Conservation (phyloP, 2,329 filamentous ascomycete genomes). For the Fusarium sublunatum region DNA sequence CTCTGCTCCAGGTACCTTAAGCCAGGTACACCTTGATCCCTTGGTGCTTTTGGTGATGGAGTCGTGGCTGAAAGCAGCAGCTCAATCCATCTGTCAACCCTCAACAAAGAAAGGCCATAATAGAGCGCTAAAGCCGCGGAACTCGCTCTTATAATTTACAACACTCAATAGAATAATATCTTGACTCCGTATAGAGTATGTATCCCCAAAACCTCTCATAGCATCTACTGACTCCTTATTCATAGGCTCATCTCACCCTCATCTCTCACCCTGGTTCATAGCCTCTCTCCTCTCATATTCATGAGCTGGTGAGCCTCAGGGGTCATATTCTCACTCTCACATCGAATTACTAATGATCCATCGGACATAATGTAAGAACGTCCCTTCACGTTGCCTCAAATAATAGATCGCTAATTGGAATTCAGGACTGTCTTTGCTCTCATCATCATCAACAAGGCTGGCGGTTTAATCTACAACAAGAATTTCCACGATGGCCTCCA, state of each 20-base stretch:
- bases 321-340: slow-evolving; percentile 28
- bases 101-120: slow-evolving; percentile 4
- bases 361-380: slow-evolving; percentile 32
- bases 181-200: slow-evolving; percentile 7
- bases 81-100: slow-evolving; percentile 34
- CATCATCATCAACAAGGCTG: slow-evolving; percentile 98
- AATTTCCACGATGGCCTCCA: slow-evolving; percentile 89
- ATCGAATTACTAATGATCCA: slow-evolving; percentile 19
- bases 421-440: slow-evolving; percentile 91
- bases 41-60: slow-evolving; percentile 17
- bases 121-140: background rate
- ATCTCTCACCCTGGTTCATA: slow-evolving; percentile 37
- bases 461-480: slow-evolving; percentile 94
- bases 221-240: slow-evolving; percentile 3
- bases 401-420: slow-evolving; percentile 6
- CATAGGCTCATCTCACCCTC: slow-evolving; percentile 26
- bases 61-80: slow-evolving; percentile 35
- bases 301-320: slow-evolving; percentile 41
- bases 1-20: slow-evolving; percentile 4
- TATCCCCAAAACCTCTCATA: background rate
- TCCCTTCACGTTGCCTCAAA: background rate
- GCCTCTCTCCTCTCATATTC: slow-evolving; percentile 29
- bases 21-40: slow-evolving; percentile 23
- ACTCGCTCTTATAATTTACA: background rate
- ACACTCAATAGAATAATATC: background rate